Base-by-base conservation (phyloP, 257 asterid species). In the Nicotiana benthamiana region DNA sequence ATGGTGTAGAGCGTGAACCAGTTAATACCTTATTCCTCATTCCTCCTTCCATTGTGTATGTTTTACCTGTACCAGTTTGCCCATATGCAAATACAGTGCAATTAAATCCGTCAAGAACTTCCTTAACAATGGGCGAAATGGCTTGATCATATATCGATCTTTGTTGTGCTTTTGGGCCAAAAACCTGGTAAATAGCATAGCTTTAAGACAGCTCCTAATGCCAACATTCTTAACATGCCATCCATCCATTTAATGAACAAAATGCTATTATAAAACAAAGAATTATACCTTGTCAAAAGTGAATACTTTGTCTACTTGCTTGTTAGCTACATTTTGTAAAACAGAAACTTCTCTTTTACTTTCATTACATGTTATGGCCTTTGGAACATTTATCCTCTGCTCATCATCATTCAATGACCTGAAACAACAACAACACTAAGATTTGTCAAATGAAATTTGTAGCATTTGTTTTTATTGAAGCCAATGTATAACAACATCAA, bases 71-170 rank as follows among this genome's bases (percentile, higher is more conserved):
- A 75, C 95, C 97, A 16, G 97, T 92, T 83, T 92, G 95, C 82
- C 98, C 97, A 80, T 93, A 93, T 1, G 97, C 97, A 83, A 93
- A 93, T 22, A 90, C 93, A 1, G 97, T 93, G 85, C 98, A 92
- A 80, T 92, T 93, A 87, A 88, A 93, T 53, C 97, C 98, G 56
- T 90, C 97, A 66, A 93, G 87, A 46, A 92, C 97, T 82, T 93
- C 96, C 79, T 86, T 85, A 75, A 93, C 98, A 75, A 93, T 89
- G 27, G 98, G 96, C 17, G 91, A 87, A 87, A 93, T 90, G 27
- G 97, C 88, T 86, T 93, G 97, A 86, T 92, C 98, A 70, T 92
- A 93, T 70, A 93, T 90, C 63, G 97, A 85, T 80, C 97, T 82
- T 75, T 93, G 98, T 80, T 92, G 97, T 79, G 95, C 91, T 87